phyloP scores from a whole-genome alignment of 2,329 filamentous ascomycete genomes.

The Juglanconis oblonga region DNA sequence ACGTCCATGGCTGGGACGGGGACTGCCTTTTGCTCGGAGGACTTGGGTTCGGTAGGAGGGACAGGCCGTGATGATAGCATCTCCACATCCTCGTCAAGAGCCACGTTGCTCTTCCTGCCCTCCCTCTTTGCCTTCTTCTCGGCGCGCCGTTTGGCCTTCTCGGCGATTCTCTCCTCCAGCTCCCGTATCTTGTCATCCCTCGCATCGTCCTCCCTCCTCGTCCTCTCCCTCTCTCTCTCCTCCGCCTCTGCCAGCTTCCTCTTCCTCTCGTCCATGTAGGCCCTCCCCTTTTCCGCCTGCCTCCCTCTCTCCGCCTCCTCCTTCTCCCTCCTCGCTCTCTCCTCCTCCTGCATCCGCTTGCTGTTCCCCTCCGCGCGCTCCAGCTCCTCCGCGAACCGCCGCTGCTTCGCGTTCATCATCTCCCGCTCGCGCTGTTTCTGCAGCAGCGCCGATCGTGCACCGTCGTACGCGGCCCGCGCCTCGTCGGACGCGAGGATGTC shows the following conservation, averaged over 20 bases:
- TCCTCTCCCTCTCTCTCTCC: conserved; percentile 37
- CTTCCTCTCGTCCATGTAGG: conserved; percentile 37
- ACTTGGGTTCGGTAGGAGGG: neutral
- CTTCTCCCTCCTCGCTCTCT: conserved; percentile 2
- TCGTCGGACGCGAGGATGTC: conserved; percentile 73
- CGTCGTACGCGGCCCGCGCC: conserved; percentile 75
- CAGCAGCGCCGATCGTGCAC: conserved; percentile 66
- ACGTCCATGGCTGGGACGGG: conserved; percentile 12
- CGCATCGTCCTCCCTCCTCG: conserved; percentile 23
- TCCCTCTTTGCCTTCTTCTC: conserved; percentile 42
- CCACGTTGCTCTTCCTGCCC: conserved; percentile 29
- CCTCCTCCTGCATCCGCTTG: conserved; percentile 51
- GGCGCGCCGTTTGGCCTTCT: conserved; percentile 36
- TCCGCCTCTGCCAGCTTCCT: conserved; percentile 40
- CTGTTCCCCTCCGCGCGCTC: conserved; percentile 72
- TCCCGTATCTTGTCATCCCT: conserved; percentile 38
- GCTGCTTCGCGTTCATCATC: conserved; percentile 68
- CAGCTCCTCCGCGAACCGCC: conserved; percentile 81
- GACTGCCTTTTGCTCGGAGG: conserved; percentile 6
- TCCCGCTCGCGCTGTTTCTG: conserved; percentile 70
- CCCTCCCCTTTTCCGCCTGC: conserved; percentile 32
- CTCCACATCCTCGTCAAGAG: conserved; percentile 1
- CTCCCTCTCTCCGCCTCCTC: conserved; percentile 30
- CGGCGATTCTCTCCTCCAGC: conserved; percentile 41
- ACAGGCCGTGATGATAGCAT: neutral